A percentile compares a stretch with the other conserved stretches of the same genome.
These are phyloP conservation scores for Tricholoma sp. DNA, from an alignment of 768 basidiomycete species.

Conservation along the genomic window DNA sequence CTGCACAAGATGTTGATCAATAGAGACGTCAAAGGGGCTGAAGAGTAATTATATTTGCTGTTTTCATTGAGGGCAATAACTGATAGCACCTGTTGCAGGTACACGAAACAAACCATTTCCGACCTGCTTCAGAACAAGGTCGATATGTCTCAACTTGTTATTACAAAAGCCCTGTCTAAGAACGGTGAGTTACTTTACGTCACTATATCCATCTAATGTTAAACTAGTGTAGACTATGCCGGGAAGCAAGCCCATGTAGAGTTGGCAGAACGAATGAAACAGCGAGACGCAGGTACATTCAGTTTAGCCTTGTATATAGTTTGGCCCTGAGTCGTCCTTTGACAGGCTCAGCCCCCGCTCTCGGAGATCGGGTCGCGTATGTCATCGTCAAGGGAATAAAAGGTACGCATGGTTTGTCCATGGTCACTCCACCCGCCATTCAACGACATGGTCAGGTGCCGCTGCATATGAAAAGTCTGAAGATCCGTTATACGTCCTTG, in stretches of 20 bases:
- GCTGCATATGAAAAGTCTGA: slow-evolving; percentile 99
- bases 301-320: not conserved
- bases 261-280: slow-evolving; percentile 91
- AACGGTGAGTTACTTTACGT: slow-evolving; percentile 42
- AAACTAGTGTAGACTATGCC: slow-evolving; percentile 61
- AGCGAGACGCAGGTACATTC: slow-evolving; percentile 79
- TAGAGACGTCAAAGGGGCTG: slow-evolving; percentile 88
- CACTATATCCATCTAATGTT: not conserved
- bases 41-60: slow-evolving; percentile 50
- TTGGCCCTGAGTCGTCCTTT: not conserved
- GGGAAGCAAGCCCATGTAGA: slow-evolving; percentile 97
- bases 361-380: slow-evolving; percentile 98
- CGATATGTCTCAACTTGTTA: slow-evolving; percentile 99
- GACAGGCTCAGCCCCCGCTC: slow-evolving; percentile 88
- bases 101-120: slow-evolving; percentile 88
- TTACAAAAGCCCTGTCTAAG: slow-evolving; percentile 95
- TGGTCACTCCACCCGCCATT: not conserved
- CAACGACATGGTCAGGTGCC: slow-evolving; percentile 50
- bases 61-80: not conserved
- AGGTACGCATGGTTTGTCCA: slow-evolving; percentile 38
- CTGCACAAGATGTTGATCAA: slow-evolving; percentile 97
- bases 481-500: slow-evolving; percentile 94
- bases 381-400: slow-evolving; percentile 97
- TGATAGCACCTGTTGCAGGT: slow-evolving; percentile 41
- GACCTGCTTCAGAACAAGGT: slow-evolving; percentile 95